Conservation (phyloP, 2,329 filamentous ascomycete species). For the Blastomyces silverae region DNA sequence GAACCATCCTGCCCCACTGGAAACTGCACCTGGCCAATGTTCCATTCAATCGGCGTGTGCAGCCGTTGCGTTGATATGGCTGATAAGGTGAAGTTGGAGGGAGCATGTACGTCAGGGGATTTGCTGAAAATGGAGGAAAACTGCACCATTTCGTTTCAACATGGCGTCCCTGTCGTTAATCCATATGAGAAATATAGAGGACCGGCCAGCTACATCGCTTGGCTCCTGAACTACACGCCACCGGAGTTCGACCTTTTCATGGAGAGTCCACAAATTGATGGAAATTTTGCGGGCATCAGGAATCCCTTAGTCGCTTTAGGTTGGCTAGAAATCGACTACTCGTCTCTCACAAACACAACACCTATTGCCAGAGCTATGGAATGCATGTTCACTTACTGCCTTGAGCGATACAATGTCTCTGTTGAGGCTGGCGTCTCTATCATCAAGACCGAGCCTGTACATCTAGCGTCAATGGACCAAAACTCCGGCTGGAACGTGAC, state of each 20-base stretch:
- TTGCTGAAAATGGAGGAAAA: conserved; percentile 11
- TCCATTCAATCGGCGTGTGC: conserved; percentile 5
- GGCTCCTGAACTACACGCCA: conserved; percentile 6
- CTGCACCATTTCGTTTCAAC: conserved; percentile 9
- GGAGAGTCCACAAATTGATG: conserved; percentile 4
- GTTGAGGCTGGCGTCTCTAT: not conserved
- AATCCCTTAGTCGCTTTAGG: conserved; percentile 8
- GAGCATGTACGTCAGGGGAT: conserved; percentile 9
- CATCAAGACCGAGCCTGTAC: not conserved
- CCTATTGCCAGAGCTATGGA: conserved; percentile 3
- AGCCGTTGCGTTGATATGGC: conserved; percentile 3
- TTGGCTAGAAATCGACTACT: conserved; percentile 6
- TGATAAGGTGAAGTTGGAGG: conserved; percentile 7
- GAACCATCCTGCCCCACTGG: conserved; percentile 3
- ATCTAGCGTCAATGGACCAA: conserved; percentile 2
- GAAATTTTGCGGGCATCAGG: not conserved
- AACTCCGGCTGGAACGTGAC: not conserved
- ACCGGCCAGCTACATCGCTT: conserved; percentile 2
- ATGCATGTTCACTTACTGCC: conserved; percentile 6
- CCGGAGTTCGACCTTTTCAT: too few species aligned
- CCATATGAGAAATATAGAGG: not conserved
- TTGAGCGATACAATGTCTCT: conserved; percentile 1
- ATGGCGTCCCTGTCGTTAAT: conserved; percentile 3
- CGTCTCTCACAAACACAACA: conserved; percentile 3
- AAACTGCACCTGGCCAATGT: conserved; percentile 9